phyloP scores from a whole-genome alignment of 345 rosid species.

The Bruguiera sexangula region DNA sequence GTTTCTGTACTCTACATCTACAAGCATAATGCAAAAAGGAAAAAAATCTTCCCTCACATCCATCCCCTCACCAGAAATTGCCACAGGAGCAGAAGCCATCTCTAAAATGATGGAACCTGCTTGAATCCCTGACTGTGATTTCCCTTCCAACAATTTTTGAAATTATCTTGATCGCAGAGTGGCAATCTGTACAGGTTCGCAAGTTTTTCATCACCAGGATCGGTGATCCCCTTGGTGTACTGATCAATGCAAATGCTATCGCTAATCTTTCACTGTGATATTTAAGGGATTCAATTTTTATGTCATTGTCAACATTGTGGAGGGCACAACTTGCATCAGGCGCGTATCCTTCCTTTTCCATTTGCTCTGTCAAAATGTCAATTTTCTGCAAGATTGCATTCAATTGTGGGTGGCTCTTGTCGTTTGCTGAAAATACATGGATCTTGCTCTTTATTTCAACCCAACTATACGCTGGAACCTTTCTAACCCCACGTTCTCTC shows the following conservation, averaged over 20 bases:
- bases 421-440: constrained; percentile 65
- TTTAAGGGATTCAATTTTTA: constrained; percentile 66
- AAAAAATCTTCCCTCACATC: background rate
- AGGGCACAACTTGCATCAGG: constrained; percentile 72
- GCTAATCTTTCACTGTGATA: constrained; percentile 82
- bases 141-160: constrained; percentile 72
- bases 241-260: constrained; percentile 76
- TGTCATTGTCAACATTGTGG: constrained; percentile 56
- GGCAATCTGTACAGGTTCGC: constrained; percentile 82
- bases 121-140: constrained; percentile 80
- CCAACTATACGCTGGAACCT: constrained; percentile 80
- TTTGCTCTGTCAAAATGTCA: constrained; percentile 43
- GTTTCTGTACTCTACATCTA: too few species aligned
- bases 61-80: constrained; percentile 62
- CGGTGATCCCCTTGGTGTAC: constrained; percentile 66
- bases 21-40: background rate
- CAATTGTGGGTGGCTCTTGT: constrained; percentile 51
- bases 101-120: constrained; percentile 83
- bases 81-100: constrained; percentile 72
- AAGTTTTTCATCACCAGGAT: constrained; percentile 82
- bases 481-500: constrained; percentile 72
- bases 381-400: constrained; percentile 52
- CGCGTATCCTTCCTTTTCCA: constrained; percentile 67
- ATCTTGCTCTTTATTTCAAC: constrained; percentile 61
- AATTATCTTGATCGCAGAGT: constrained; percentile 77